A percentile compares a stretch with the other conserved stretches of the same genome.
These are phyloP conservation scores for Astrocystis sublimbata DNA, from an alignment of 495 filamentous ascomycete species.

Conservation along the genomic window DNA sequence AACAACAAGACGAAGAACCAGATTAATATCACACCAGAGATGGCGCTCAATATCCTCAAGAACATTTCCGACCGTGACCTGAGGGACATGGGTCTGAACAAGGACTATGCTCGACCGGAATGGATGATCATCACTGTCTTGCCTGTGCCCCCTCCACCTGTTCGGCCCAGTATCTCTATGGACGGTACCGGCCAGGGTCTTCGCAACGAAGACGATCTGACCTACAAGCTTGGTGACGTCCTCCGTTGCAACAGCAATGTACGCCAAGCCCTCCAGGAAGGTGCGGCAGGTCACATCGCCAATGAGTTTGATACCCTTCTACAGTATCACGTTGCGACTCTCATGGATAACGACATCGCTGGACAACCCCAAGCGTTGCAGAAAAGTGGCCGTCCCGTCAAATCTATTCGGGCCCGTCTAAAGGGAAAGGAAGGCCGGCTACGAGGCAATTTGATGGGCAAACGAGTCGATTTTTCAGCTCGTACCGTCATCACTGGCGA, in stretches of 20 bases:
- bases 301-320: slow-evolving; percentile 86
- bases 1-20: slow-evolving; percentile 80
- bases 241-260: slow-evolving; percentile 97
- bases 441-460: slow-evolving; percentile 98
- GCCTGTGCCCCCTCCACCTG: slow-evolving; percentile 91
- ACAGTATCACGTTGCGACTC: slow-evolving; percentile 98
- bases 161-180: slow-evolving; percentile 92
- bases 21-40: slow-evolving; percentile 76
- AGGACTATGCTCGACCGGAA: slow-evolving; percentile 90
- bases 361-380: slow-evolving; percentile 94
- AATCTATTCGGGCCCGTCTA: slow-evolving; percentile 90
- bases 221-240: slow-evolving; percentile 97
- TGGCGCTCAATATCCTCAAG: slow-evolving; percentile 81
- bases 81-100: slow-evolving; percentile 83
- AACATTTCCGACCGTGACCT: slow-evolving; percentile 79
- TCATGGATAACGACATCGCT: slow-evolving; percentile 99
- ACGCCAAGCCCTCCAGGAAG: slow-evolving; percentile 79
- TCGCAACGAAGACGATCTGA: slow-evolving; percentile 96
- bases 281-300: slow-evolving; percentile 84
- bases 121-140: slow-evolving; percentile 98
- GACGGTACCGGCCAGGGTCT: slow-evolving; percentile 83
- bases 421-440: slow-evolving; percentile 99
- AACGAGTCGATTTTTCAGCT: slow-evolving; percentile 98
- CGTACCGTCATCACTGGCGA: slow-evolving; percentile 99
- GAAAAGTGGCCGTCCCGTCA: slow-evolving; percentile 93